phyloP scores from a whole-genome alignment of 2,329 filamentous ascomycete species.

The Phaeosphaeriaceae sp. region DNA sequence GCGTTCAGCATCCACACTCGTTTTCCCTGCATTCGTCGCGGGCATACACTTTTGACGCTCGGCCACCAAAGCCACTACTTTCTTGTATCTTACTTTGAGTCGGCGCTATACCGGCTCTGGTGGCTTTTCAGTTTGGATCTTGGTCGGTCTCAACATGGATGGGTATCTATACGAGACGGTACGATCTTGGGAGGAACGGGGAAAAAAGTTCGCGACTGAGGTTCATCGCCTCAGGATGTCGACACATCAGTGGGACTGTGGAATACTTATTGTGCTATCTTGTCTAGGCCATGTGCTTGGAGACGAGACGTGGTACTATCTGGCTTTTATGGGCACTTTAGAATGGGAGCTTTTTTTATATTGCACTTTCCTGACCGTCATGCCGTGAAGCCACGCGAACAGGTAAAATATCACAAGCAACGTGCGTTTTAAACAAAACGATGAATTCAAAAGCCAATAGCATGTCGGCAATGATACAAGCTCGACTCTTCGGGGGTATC shows the following conservation, averaged over 20 bases:
- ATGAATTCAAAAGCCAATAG: not conserved
- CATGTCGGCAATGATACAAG: too few relatives aligned
- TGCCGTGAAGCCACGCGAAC: too few relatives aligned
- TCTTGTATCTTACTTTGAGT: constrained; percentile 36
- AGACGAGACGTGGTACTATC: not conserved
- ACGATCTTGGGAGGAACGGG: not conserved
- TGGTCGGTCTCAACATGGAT: constrained; percentile 10
- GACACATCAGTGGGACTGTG: not conserved
- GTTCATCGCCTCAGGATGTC: not conserved
- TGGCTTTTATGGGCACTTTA: not conserved
- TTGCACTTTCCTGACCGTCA: not conserved
- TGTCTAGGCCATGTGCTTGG: constrained; percentile 2
- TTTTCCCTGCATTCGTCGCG: constrained; percentile 8
- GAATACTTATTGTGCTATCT: not conserved
- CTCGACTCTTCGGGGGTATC: not conserved
- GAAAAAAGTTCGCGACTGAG: not conserved
- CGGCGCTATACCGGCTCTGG: constrained; percentile 3
- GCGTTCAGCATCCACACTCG: constrained; percentile 9
- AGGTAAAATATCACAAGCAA: too few relatives aligned
- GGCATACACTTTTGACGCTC: constrained; percentile 3
- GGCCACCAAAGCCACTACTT: constrained; percentile 9
- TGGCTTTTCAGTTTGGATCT: not conserved
- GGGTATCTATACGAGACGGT: not conserved
- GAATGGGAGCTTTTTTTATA: not conserved
- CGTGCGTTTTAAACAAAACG: not conserved